Evolutionary conservation across 129 eudicot genomes (phyloP).

Genomic region (Flaveria trinervia): DNA sequence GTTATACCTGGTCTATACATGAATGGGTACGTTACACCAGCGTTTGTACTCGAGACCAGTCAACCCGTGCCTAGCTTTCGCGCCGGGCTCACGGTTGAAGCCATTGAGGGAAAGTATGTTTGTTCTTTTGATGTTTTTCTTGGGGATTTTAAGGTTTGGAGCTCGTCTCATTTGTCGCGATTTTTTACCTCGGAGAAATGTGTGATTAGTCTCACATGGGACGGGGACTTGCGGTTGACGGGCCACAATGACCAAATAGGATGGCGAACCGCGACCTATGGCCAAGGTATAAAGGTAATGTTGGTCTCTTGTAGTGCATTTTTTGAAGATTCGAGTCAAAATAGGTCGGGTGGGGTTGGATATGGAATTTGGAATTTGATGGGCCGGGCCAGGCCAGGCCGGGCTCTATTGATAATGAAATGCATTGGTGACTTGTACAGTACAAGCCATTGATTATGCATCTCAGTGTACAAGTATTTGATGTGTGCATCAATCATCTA

Average conservation of each 20-base stretch:
- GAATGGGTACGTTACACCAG: conserved; percentile 56
- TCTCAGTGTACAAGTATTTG: too few relatives aligned
- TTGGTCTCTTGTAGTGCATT: background rate
- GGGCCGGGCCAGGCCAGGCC: background rate
- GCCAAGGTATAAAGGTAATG: conserved; percentile 91
- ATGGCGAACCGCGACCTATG: conserved; percentile 85
- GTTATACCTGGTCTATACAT: conserved; percentile 54
- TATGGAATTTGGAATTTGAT: too few relatives aligned
- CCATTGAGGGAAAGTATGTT: conserved; percentile 48
- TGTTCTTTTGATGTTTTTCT: conserved; percentile 81
- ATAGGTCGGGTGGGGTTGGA: background rate
- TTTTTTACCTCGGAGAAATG: conserved; percentile 69
- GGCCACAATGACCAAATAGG: conserved; percentile 58
- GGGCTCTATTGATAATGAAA: background rate
- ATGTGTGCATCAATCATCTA: too few relatives aligned
- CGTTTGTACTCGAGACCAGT: conserved; percentile 63
- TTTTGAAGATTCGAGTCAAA: background rate
- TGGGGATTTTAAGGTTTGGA: conserved; percentile 81
- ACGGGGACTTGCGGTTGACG: conserved; percentile 68
- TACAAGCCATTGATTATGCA: background rate
- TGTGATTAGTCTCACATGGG: conserved; percentile 47
- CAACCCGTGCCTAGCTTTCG: conserved; percentile 56
- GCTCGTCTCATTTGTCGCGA: conserved; percentile 67
- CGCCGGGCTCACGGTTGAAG: conserved; percentile 69
- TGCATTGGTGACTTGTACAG: background rate